Percentiles rank a stretch among this genome's conserved stretches.
phyloP scores from a whole-genome alignment of 1,284 basidiomycete species.

The Malassezia obtusa region DNA sequence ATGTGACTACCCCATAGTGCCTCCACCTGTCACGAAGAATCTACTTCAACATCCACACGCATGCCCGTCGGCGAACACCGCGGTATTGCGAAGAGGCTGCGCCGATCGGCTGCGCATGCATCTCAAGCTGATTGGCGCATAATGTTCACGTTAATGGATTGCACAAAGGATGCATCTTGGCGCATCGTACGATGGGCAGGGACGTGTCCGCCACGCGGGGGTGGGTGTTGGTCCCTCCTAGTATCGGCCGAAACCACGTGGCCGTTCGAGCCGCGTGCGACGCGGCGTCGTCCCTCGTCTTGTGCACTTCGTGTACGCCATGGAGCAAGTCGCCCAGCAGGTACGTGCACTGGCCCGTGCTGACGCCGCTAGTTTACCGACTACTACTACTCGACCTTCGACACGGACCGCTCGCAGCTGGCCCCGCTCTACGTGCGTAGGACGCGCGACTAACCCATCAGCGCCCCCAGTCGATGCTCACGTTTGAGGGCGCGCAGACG shows the following conservation, averaged over 20 bases:
- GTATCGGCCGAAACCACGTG: neutral
- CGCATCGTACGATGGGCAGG: no score
- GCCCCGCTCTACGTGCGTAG: conserved; percentile 62
- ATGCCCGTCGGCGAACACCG: no score
- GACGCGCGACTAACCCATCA: conserved; percentile 45
- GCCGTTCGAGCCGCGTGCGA: neutral
- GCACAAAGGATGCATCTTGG: no score
- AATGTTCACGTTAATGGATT: no score
- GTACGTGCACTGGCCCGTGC: conserved; percentile 3
- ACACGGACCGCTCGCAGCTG: conserved; percentile 56
- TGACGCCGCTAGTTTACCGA: conserved; percentile 34
- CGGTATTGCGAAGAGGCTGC: no score
- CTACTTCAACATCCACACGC: conserved; percentile 1
- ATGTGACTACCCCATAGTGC: no score
- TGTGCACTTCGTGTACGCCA: conserved; percentile 7
- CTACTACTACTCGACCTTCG: conserved; percentile 55
- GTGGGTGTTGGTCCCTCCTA: neutral
- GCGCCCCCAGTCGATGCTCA: conserved; percentile 77
- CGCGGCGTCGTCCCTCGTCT: neutral
- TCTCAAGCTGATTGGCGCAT: no score
- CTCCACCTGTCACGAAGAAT: neutral
- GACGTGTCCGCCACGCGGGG: no score
- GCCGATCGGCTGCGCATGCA: no score
- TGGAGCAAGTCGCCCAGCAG: conserved; percentile 42
- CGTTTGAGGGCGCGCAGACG: conserved; percentile 65